These are phyloP conservation scores for Cryphonectria naterciae DNA, from an alignment of 2,329 filamentous ascomycete species.

Conservation along the genomic window DNA sequence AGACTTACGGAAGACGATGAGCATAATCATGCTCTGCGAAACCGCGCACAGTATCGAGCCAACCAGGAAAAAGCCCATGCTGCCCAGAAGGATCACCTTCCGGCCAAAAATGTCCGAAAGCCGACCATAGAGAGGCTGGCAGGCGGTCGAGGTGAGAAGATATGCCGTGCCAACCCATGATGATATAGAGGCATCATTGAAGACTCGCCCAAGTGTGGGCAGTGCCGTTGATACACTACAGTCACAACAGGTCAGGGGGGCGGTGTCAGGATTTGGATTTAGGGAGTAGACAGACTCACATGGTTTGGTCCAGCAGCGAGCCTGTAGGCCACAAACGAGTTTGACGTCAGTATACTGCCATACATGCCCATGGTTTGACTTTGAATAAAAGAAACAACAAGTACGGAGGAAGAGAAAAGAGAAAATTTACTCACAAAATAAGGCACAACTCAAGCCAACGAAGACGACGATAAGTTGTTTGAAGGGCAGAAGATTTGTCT, in stretches of 20 bases:
- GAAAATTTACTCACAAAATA: constrained; percentile 8
- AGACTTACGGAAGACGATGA: constrained; percentile 28
- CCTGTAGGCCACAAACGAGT: not conserved
- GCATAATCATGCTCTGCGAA: constrained; percentile 26
- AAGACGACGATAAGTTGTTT: constrained; percentile 14
- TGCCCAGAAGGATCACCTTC: constrained; percentile 36
- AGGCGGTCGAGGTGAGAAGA: constrained; percentile 60
- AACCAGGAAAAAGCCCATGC: constrained; percentile 26
- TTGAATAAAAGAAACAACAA: not conserved
- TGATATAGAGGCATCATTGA: constrained; percentile 33
- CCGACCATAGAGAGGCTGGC: constrained; percentile 65
- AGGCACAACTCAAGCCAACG: constrained; percentile 15
- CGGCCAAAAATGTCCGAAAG: constrained; percentile 63
- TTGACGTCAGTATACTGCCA: not conserved
- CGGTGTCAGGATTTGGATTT: not conserved
- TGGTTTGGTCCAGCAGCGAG: constrained; percentile 14
- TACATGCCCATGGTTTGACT: not conserved
- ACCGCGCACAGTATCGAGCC: constrained; percentile 30
- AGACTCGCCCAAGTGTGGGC: constrained; percentile 13
- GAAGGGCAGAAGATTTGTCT: constrained; percentile 13
- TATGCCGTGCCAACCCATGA: constrained; percentile 57
- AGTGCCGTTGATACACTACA: constrained; percentile 15
- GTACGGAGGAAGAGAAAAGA: not conserved
- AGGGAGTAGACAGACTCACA: not conserved
- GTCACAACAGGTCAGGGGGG: not conserved